Evolutionary conservation across 768 basidiomycete species (phyloP), one percentile per base, ranked within the genome.

Genomic region (Erythrobasidium yunnanense): DNA sequence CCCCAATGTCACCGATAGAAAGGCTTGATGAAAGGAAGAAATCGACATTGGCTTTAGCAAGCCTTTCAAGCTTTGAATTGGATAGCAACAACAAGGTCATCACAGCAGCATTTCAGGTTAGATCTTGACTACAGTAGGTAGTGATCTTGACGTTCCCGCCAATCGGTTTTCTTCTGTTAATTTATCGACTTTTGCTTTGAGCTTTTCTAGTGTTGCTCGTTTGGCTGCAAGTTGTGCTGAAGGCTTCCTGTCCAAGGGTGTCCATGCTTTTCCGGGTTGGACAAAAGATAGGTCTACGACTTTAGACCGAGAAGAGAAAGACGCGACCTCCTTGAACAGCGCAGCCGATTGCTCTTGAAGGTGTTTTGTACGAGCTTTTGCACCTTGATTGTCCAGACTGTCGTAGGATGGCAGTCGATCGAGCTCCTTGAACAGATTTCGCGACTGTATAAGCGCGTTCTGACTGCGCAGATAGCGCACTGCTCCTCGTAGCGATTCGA

Each of bases 401-500:
- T 7, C 2, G 81, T 78, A n/a, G 88, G 82, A 0, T 79, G 78
- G 18, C 87, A 97, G 80, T 4, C 83, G 73, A 69, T 86, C 83
- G 62, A 97, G 84, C 71, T 90, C 87, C 55, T 82, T 81, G 66
- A 96, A 83, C 0, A 97, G 81, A 71, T 92, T 90, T 75, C 90
- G 88, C 1, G 90, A 89, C 74, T 87, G 91, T 77, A 97, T 84
- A 74, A 88, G 90, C 1, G 88, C 83, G 74, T 97, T 97, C 76
- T 97, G 92, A 34, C 81, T 84, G 23, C 92, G 84, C n/a, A 99
- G 80, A 83, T 87, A 96, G 20, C 89, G 84, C 29, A 97, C 84
- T 0, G 92, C 88, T 4, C 86, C 85, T 42, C 89, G 87, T n/a
- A 96, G 81, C 15, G 87, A 87, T 50, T 93, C 88, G 73, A 96